Evolutionary conservation across 768 basidiomycete species (phyloP), one percentile per base, ranked within the genome.

Genomic region (Pleurotus platypus): DNA sequence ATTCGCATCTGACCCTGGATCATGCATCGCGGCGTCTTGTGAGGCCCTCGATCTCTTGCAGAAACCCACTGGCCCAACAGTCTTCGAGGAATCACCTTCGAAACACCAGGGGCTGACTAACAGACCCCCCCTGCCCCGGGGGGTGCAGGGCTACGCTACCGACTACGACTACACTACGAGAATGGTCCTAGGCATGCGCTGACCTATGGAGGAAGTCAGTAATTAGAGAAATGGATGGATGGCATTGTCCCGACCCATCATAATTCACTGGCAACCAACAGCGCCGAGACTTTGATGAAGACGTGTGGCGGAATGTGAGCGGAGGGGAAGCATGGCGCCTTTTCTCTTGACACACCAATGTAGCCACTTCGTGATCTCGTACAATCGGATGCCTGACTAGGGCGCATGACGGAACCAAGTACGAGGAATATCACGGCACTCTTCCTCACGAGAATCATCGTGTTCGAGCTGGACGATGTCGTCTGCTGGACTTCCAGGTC

Each of bases 341-440:
- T n/a, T n/a, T n/a, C n/a, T n/a, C n/a, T n/a, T 72, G 64, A 90
- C 85, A 20, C 83, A 80, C 92, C 93, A 95, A 57, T 90, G 85
- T 27, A 96, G 73, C 89, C 92, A 95, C 58, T 81, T 75, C 42
- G 77, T 77, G 56, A 92, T 72, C 66, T 92, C 83, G 39, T 80
- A 72, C 15, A 74, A 76, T 43, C 76, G 83, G 57, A 96, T 79
- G 12, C 79, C 74, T 0, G 86, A 86, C 89, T 90, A 96, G 0
- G 85, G 83, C 13, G 78, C 83, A 62, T 83, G 84, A 56, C 79
- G 72, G 68, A 95, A 95, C 92, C 92, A 89, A 16, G 83, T 87
- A 64, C 87, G 77, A 49, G 90, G 73, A 60, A 72, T 74, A 63
- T 85, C 81, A 13, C 88, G 80, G 66, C 90, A 90, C 62, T 91